Conservation (phyloP, 441 rosid genomes). For the Gossypium gossypioides region DNA sequence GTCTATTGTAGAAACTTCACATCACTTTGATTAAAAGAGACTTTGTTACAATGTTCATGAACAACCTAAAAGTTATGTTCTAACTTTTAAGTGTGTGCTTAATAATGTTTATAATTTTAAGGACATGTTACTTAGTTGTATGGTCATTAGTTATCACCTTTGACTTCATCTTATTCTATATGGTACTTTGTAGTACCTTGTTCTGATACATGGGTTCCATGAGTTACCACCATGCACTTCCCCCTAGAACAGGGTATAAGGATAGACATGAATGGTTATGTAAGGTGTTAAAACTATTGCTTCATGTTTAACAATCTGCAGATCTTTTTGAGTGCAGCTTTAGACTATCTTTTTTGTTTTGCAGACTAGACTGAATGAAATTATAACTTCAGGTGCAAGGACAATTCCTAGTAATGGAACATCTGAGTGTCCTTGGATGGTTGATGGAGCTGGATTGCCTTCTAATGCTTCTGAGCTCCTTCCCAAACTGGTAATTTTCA, state of each 20-base stretch:
- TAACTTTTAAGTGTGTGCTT: neutral
- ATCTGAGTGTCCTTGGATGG: constrained; percentile 88
- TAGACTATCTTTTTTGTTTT: constrained; percentile 3
- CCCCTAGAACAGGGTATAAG: neutral
- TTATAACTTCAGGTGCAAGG: constrained; percentile 59
- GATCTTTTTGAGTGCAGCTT: neutral
- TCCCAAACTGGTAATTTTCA: constrained; percentile 54
- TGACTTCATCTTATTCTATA: neutral
- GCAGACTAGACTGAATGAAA: constrained; percentile 90
- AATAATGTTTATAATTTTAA: neutral
- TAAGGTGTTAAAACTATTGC: neutral
- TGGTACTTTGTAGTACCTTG: neutral
- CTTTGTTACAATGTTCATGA: neutral
- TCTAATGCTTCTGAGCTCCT: constrained; percentile 77
- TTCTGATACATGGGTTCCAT: neutral
- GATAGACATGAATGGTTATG: neutral
- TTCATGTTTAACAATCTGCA: neutral
- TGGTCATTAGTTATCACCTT: neutral
- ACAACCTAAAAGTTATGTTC: neutral
- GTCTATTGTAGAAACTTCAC: neutral
- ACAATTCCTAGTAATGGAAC: constrained; percentile 35
- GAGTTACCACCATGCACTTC: neutral
- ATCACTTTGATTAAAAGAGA: neutral
- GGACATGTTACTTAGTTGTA: neutral
- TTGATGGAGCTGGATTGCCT: constrained; percentile 96